phyloP scores from a whole-genome alignment of 179 eudicot species.

The Amaranthus tricolor region DNA sequence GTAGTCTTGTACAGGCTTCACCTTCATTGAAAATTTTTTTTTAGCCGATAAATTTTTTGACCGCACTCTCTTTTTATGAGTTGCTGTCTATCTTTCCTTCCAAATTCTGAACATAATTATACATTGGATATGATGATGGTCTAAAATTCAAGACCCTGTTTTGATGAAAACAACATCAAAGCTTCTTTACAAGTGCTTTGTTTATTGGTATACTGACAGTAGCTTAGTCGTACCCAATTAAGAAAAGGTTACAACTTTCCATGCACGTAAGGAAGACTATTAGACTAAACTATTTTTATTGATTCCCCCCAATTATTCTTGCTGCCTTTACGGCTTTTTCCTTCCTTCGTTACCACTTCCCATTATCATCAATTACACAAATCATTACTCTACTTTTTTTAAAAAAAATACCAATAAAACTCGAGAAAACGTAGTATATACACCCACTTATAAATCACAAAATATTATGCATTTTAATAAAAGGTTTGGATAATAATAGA shows the following conservation, averaged over 20 bases:
- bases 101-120: no score
- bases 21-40: no score
- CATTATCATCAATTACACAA: background rate
- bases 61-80: no score
- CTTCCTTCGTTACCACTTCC: background rate
- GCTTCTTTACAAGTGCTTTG: no score
- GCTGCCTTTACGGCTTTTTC: background rate
- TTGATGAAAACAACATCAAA: no score
- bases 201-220: no score
- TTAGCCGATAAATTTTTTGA: no score
- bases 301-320: constrained; percentile 9
- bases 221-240: no score
- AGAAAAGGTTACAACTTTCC: constrained; percentile 11
- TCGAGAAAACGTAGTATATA: background rate
- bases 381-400: background rate
- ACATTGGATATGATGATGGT: no score
- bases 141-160: no score
- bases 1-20: no score
- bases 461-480: background rate
- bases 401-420: background rate
- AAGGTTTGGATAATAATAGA: background rate
- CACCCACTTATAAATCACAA: constrained; percentile 4
- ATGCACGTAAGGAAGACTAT: constrained; percentile 30
- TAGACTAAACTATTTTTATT: background rate
- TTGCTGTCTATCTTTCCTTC: no score